A percentile compares a stretch with the other conserved stretches of the same genome.
Evolutionary conservation across 164 flowering plant species (phyloP).

Genomic region (Nymphaea colorata): DNA sequence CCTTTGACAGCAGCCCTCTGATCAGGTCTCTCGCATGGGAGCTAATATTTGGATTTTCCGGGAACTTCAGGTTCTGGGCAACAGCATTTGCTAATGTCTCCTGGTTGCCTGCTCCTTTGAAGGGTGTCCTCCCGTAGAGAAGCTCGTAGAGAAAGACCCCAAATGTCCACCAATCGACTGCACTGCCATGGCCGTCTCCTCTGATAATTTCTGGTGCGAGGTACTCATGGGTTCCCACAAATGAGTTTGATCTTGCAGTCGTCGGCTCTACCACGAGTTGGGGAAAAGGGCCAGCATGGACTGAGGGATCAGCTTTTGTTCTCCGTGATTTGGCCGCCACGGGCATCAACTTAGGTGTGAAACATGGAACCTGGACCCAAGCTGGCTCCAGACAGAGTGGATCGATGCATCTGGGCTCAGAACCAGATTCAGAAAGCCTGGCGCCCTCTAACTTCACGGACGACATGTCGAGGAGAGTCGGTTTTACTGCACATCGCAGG

Average conservation of each 20-base stretch:
- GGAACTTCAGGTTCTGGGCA: slow-evolving; percentile 54
- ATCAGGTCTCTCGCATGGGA: slow-evolving; percentile 66
- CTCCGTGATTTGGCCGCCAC: slow-evolving; percentile 35
- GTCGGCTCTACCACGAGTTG: slow-evolving; percentile 88
- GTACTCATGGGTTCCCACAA: slow-evolving; percentile 91
- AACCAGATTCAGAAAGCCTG: slow-evolving; percentile 31
- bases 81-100: slow-evolving; percentile 68
- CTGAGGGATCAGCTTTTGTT: slow-evolving; percentile 21
- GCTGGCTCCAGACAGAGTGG: slow-evolving; percentile 79
- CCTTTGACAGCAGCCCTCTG: slow-evolving; percentile 46
- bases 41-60: slow-evolving; percentile 41
- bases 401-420: slow-evolving; percentile 59
- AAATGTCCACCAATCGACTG: slow-evolving; percentile 93
- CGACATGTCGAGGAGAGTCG: slow-evolving; percentile 40
- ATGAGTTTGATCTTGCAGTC: slow-evolving; percentile 75
- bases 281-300: slow-evolving; percentile 47
- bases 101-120: slow-evolving; percentile 61
- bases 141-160: slow-evolving; percentile 82
- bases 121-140: slow-evolving; percentile 69
- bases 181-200: slow-evolving; percentile 83
- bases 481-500: slow-evolving; percentile 54
- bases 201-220: slow-evolving; percentile 83
- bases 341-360: slow-evolving; percentile 43
- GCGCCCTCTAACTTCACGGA: slow-evolving; percentile 24
- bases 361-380: slow-evolving; percentile 58